Conservation (phyloP, 73 alveolate species). For the Stentor roeselii region DNA sequence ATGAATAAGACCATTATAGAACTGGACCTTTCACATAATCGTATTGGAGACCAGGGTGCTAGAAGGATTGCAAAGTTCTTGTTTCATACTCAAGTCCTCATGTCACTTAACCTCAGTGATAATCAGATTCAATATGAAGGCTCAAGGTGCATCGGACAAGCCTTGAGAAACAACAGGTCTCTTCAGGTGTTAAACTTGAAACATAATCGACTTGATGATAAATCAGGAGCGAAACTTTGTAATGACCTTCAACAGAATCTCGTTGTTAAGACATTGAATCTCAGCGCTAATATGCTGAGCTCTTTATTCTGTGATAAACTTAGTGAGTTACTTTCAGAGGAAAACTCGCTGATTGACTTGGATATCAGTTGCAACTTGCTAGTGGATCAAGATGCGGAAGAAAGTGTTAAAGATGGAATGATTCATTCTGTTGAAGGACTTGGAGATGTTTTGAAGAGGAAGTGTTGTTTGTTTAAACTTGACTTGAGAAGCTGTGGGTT, state of each 20-base stretch:
- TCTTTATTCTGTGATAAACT: conserved; percentile 40
- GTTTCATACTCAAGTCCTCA: conserved; percentile 56
- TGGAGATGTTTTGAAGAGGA: not conserved
- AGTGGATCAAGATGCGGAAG: conserved; percentile 45
- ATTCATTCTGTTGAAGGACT: conserved; percentile 42
- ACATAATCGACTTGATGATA: conserved; percentile 76
- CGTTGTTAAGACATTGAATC: conserved; percentile 48
- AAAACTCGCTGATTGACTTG: conserved; percentile 38
- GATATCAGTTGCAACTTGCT: conserved; percentile 46
- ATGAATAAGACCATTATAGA: conserved; percentile 57
- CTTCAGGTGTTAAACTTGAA: conserved; percentile 53
- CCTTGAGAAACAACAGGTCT: conserved; percentile 63
- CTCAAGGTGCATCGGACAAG: conserved; percentile 72
- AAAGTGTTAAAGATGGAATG: conserved; percentile 49
- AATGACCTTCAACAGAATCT: conserved; percentile 56
- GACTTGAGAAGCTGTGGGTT: conserved; percentile 64
- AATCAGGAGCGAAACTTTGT: conserved; percentile 75
- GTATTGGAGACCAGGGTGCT: conserved; percentile 75
- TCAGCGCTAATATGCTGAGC: conserved; percentile 61
- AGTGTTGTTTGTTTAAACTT: conserved; percentile 33
- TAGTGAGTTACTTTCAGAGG: conserved; percentile 37
- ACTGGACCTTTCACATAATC: conserved; percentile 76
- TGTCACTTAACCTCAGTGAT: conserved; percentile 64
- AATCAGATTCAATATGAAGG: conserved; percentile 83
- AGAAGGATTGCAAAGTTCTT: conserved; percentile 70